Evolutionary conservation across 768 basidiomycete species (phyloP).

Genomic region (Ephemerocybe angulata): DNA sequence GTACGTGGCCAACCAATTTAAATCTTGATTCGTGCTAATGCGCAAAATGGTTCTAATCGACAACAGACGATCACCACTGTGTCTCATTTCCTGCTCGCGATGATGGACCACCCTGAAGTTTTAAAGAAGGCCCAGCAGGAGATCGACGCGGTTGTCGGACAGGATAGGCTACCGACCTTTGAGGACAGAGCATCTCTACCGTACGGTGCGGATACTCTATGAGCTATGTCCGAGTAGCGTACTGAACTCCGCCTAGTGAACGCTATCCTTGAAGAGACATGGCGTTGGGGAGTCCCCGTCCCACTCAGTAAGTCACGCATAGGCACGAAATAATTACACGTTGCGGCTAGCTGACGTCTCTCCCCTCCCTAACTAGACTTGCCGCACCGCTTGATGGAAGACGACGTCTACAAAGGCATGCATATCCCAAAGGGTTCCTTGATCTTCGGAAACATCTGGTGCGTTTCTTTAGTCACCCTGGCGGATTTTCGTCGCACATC

Average conservation of each 20-base stretch:
- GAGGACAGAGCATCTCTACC: constrained; percentile 54
- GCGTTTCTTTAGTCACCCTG: constrained; percentile 10
- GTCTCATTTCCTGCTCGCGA: constrained; percentile 62
- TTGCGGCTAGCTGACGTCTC: constrained; percentile 2
- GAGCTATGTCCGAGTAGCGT: not conserved
- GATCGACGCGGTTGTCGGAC: constrained; percentile 57
- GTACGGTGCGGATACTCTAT: constrained; percentile 37
- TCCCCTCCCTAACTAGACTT: constrained; percentile 44
- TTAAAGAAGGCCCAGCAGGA: constrained; percentile 60
- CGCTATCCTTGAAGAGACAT: constrained; percentile 50
- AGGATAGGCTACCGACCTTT: constrained; percentile 55
- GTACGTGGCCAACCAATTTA: constrained; percentile 28
- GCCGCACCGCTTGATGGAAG: constrained; percentile 62
- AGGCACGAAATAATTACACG: not conserved
- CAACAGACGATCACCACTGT: constrained; percentile 53
- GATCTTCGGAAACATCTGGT: constrained; percentile 65
- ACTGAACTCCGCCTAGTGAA: constrained; percentile 32
- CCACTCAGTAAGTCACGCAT: constrained; percentile 45
- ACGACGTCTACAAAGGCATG: constrained; percentile 58
- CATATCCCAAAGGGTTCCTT: constrained; percentile 62
- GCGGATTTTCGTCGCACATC: not conserved
- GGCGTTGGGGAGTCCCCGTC: constrained; percentile 55
- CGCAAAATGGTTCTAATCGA: constrained; percentile 1
- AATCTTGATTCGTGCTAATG: not conserved
- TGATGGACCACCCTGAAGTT: constrained; percentile 57